These are phyloP conservation scores for Phialophora macrospora DNA, from an alignment of 2,329 filamentous ascomycete genomes.

Conservation along the genomic window DNA sequence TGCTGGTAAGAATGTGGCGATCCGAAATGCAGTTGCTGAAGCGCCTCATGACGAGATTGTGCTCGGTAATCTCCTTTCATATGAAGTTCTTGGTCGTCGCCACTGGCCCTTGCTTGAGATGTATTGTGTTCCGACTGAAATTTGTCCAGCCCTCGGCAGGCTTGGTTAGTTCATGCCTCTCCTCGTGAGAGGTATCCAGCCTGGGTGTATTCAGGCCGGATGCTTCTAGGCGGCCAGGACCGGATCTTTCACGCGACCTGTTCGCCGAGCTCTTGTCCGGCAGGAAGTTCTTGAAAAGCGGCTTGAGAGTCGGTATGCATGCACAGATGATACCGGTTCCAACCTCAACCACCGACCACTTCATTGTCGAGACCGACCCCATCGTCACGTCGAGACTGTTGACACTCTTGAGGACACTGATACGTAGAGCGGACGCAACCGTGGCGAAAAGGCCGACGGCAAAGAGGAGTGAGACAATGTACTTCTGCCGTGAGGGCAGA, in stretches of 20 bases:
- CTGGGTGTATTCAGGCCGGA: slow-evolving; percentile 23
- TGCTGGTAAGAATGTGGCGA: neutral
- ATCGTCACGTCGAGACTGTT: slow-evolving; percentile 45
- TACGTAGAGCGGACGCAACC: slow-evolving; percentile 54
- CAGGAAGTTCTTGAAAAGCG: slow-evolving; percentile 50
- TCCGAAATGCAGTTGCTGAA: neutral
- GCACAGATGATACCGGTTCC: slow-evolving; percentile 51
- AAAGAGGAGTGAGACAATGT: slow-evolving; percentile 57
- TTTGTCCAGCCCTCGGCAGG: slow-evolving; percentile 30
- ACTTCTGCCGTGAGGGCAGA: slow-evolving; percentile 54
- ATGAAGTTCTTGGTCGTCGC: slow-evolving; percentile 33
- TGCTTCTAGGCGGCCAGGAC: slow-evolving; percentile 7
- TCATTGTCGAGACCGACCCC: slow-evolving; percentile 51
- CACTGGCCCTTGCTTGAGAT: slow-evolving; percentile 23
- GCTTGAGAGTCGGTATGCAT: slow-evolving; percentile 52
- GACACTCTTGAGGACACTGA: slow-evolving; percentile 52
- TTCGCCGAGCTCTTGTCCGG: slow-evolving; percentile 40
- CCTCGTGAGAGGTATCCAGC: slow-evolving; percentile 18
- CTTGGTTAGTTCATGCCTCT: slow-evolving; percentile 34
- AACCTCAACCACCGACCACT: slow-evolving; percentile 53
- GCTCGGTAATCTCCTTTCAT: slow-evolving; percentile 3
- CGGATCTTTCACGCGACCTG: slow-evolving; percentile 20
- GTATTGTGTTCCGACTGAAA: slow-evolving; percentile 23
- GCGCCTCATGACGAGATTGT: neutral
- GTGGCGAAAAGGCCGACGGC: slow-evolving; percentile 58